Conservation (phyloP, 2,329 filamentous ascomycete species). For the Fusarium hostae region DNA sequence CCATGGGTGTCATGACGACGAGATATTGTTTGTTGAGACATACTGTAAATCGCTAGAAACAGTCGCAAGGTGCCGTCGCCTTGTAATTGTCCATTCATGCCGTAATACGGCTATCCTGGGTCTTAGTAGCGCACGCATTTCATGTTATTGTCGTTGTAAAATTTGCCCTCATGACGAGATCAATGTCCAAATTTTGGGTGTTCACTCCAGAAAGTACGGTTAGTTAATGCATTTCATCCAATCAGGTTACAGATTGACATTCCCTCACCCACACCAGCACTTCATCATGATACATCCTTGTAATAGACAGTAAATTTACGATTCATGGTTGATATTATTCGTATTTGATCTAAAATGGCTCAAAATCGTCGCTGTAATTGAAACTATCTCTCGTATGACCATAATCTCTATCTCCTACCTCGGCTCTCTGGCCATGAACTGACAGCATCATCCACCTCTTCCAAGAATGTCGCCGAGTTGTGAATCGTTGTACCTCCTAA, state of each 20-base stretch:
- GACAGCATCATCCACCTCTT: constrained; percentile 91
- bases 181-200: constrained; percentile 15
- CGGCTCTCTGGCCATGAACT: constrained; percentile 81
- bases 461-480: constrained; percentile 87
- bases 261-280: background rate
- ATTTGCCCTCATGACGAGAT: constrained; percentile 24
- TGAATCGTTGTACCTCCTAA: constrained; percentile 89
- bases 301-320: background rate
- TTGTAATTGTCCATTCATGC: constrained; percentile 25
- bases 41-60: constrained; percentile 47
- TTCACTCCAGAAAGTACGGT: background rate
- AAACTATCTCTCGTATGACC: background rate
- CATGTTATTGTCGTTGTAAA: constrained; percentile 36
- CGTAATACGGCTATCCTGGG: constrained; percentile 36
- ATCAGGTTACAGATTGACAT: background rate
- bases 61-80: constrained; percentile 46
- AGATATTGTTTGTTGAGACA: constrained; percentile 1
- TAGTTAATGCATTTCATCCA: constrained; percentile 8
- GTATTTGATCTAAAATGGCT: background rate
- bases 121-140: constrained; percentile 46
- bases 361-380: constrained; percentile 13
- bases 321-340: background rate
- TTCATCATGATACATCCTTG: background rate
- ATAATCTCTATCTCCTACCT: constrained; percentile 37
- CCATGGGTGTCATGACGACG: constrained; percentile 7